Base-by-base conservation (phyloP, 257 asterid genomes). In the Petrea volubilis region DNA sequence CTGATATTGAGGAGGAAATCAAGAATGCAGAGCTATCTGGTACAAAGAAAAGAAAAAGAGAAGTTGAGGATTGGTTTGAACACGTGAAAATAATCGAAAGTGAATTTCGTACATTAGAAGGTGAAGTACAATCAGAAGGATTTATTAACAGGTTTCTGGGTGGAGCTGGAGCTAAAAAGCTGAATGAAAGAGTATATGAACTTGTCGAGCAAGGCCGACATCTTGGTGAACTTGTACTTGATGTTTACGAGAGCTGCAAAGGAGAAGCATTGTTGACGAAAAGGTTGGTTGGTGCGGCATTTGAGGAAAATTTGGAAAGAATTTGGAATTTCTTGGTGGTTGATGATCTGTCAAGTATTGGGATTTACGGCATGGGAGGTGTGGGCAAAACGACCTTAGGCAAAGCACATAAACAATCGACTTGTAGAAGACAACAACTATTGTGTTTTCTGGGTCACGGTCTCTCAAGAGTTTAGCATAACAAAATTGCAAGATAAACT, bases 341-440 rank as follows among this genome's bases (percentile, higher is more conserved):
- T 43, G 46, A 33, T 12, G 4, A 18, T 11, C 71, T 72, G 29
- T 50, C 33, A 2, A 72, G 71, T 23, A 62, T 72, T 14, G 76
- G 76, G 8, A 10, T 71, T 15, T 18, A 71, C 18, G 69, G 76
- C 0, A 71, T 71, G 69, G 76, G 76, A n/a, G 79, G 79, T 5
- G 75, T 75, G 7, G 80, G 80, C 29, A 75, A 75, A 20, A 75
- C 80, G 17, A 47, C 70, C 9, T 27, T 78, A n/a, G 38, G 70
- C 60, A 0, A 73, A 46, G 52, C 60, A 29, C 43, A 28, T 38
- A 46, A 29, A 68, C 59, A 61, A 75, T 11, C 20, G 7, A 13
- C 62, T 75, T 4, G n/a, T 40, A 20, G 64, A 61, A 17, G n/a
- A 61, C 15, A 18, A 41, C n/a, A 14, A 63, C 10, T 40, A 36